Conservation (phyloP, 2,329 filamentous ascomycete genomes). For the Reticulascus tulasneorum region DNA sequence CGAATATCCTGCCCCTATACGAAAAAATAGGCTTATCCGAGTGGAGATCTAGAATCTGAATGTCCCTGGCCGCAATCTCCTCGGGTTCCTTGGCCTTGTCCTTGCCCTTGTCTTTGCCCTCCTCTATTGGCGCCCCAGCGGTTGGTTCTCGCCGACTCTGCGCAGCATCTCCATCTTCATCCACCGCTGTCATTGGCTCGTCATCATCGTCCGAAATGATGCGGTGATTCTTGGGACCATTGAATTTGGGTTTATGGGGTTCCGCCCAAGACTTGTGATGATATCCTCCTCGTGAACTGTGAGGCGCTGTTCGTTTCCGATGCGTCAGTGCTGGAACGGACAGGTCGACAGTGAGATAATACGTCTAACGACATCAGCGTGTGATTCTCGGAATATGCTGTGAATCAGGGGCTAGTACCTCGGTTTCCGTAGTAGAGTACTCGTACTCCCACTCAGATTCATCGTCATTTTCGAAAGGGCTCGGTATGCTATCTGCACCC, state of each 20-base stretch:
- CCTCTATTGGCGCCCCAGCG: too few species aligned
- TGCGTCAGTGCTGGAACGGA: conserved; percentile 55
- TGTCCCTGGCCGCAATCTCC: conserved; percentile 29
- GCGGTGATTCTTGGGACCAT: conserved; percentile 15
- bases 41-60: conserved; percentile 84
- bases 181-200: conserved; percentile 8
- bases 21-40: conserved; percentile 71
- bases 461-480: conserved; percentile 32
- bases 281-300: conserved; percentile 39
- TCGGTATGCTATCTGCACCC: conserved; percentile 2
- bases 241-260: conserved; percentile 16
- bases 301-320: conserved; percentile 20
- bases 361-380: conserved; percentile 43
- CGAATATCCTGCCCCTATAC: conserved; percentile 74
- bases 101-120: conserved; percentile 15
- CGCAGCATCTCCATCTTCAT: conserved; percentile 23
- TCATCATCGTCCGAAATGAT: conserved; percentile 18
- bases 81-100: conserved; percentile 17
- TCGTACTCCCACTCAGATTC: conserved; percentile 65
- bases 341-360: conserved; percentile 60
- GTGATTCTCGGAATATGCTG: background rate
- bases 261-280: conserved; percentile 38
- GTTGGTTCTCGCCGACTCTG: conserved; percentile 7
- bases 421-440: conserved; percentile 60
- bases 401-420: conserved; percentile 33